Base-by-base conservation (phyloP, 192 early-diverging fungal genomes). In the Globomyces pollinis-pini region DNA sequence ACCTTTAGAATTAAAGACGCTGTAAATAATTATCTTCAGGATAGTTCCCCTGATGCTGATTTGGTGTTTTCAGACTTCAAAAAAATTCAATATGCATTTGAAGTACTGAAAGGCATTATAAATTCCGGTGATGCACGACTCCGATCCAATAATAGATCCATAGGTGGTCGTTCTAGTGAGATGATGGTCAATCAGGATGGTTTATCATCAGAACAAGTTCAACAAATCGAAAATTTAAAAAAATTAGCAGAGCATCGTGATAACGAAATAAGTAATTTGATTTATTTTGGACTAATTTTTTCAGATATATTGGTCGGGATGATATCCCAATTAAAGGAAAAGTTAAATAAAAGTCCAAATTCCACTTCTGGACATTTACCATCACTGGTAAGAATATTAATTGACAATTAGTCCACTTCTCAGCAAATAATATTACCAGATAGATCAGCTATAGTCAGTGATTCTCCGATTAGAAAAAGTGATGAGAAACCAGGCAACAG, bases 191-290 rank as follows among this genome's bases (percentile, higher is more conserved):
- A 57, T 31, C n/a, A 43, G 15, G 36, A 45, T n/a, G 50, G 59
- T 13, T 26, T 60, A 12, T 28, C 50, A 0, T 2, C 30, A 5
- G 53, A 34, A 13, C 55, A 57, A 43, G 15, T 57, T n/a, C 1
- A 57, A 8, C 65, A 72, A 50, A 16, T 71, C 12, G 34, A 65
- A 34, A 63, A 59, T 24, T 45, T 81, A 13, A 39, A 66, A 38
- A 43, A 42, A 21, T 59, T 80, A 9, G 45, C 77, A 12, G 63
- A 55, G 0, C 77, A 82, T 59, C 35, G 80, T 12, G 78, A 82
- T 61, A 82, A 82, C 50, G 80, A 82, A 62, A 82, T 82, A 24
- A 80, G 79, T 81, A 65, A 35, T 67, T 65, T 33, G 12, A 51
- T 38, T 30, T 24, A 62, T 36, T 41, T 23, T 42, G 80, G n/a